Conservation (phyloP, 768 basidiomycete genomes). For the Lepiota brunneoincarnata region DNA sequence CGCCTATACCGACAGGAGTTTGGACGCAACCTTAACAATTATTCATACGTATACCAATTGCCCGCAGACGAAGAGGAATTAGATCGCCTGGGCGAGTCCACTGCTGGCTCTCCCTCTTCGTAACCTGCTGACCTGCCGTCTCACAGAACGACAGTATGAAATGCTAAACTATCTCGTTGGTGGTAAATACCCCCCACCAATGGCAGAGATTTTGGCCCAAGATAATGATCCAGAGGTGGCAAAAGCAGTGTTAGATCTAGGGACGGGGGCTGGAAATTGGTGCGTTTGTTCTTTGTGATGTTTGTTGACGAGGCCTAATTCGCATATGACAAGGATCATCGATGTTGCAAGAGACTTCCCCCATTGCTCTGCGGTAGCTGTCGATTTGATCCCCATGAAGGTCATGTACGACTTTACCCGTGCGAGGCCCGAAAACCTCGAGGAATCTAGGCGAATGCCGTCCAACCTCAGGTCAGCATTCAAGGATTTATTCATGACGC, state of each 20-base stretch:
- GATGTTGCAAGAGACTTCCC: constrained; percentile 75
- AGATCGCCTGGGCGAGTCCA: constrained; percentile 56
- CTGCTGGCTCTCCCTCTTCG: background rate
- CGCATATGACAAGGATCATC: constrained; percentile 58
- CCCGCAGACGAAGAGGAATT: constrained; percentile 81
- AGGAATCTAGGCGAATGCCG: constrained; percentile 9
- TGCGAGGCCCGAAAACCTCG: background rate
- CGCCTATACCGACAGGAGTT: constrained; percentile 62
- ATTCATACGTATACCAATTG: constrained; percentile 74
- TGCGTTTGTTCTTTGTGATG: constrained; percentile 20
- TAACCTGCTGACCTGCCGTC: constrained; percentile 5
- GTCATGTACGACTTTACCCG: constrained; percentile 44
- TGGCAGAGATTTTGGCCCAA: constrained; percentile 52
- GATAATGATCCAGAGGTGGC: constrained; percentile 54
- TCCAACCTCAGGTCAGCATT: constrained; percentile 13
- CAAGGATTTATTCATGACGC: background rate
- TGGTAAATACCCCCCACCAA: constrained; percentile 54
- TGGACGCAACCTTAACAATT: constrained; percentile 70
- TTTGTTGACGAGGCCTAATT: background rate
- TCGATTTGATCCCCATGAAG: constrained; percentile 82
- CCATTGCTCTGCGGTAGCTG: constrained; percentile 63
- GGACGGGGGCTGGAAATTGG: constrained; percentile 81
- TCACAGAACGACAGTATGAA: constrained; percentile 61
- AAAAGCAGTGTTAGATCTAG: constrained; percentile 70
- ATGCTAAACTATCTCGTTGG: constrained; percentile 67